Evolutionary conservation across 1,139 yeast species (phyloP).

Genomic region (Zygoascus hellenicus): DNA sequence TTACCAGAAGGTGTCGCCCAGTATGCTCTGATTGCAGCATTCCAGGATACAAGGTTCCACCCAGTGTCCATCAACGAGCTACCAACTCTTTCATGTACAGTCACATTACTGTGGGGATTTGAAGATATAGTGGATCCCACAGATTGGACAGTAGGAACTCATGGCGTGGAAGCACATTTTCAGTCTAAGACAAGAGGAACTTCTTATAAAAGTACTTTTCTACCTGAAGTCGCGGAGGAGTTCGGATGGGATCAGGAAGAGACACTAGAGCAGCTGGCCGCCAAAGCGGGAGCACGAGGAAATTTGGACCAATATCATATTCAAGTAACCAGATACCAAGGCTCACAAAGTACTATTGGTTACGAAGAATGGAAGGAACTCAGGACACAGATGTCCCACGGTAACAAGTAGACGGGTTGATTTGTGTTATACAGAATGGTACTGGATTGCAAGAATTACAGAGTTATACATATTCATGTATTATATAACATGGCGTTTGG

Average conservation of each 20-base stretch:
- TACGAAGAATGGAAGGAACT: constrained; percentile 27
- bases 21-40: constrained; percentile 64
- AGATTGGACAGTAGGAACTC: constrained; percentile 78
- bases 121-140: constrained; percentile 44
- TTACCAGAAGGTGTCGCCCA: constrained; percentile 54
- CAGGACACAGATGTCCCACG: background rate
- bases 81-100: constrained; percentile 43
- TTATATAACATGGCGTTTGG: background rate
- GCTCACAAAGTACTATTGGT: constrained; percentile 27
- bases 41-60: constrained; percentile 69
- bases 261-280: constrained; percentile 63
- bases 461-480: background rate
- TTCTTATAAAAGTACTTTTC: constrained; percentile 60
- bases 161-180: constrained; percentile 68
- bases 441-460: background rate
- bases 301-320: constrained; percentile 16
- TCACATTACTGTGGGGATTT: constrained; percentile 63
- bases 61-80: constrained; percentile 60
- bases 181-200: constrained; percentile 28
- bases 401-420: background rate
- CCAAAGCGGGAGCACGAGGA: constrained; percentile 55
- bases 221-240: constrained; percentile 89
- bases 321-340: constrained; percentile 33
- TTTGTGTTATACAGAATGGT: background rate
- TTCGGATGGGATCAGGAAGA: constrained; percentile 75